A percentile compares a stretch with the other conserved stretches of the same genome.
Evolutionary conservation across 225 moss, liverwort and hornwort genomes (phyloP).

Genomic region (Takakia lepidozioides): DNA sequence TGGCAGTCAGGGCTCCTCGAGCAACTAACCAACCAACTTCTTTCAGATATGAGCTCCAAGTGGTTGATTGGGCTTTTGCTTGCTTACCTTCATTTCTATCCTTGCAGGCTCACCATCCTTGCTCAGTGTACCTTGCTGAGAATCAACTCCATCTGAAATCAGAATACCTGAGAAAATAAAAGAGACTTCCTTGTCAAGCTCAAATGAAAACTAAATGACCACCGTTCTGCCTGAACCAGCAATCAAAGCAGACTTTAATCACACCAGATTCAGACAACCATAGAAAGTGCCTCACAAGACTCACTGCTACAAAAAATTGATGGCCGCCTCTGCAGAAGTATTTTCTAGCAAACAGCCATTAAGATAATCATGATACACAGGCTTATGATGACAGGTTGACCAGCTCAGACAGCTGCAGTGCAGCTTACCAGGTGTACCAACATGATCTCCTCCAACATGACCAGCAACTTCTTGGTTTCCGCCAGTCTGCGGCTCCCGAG

Average conservation of each 20-base stretch:
- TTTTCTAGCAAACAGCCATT: conserved; percentile 1
- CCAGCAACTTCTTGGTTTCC: conserved; percentile 1
- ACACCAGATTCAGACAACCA: too few species aligned
- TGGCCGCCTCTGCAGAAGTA: too few species aligned
- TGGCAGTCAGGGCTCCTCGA: conserved; percentile 4
- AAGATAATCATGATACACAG: too few species aligned
- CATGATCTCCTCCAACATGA: conserved; percentile 4
- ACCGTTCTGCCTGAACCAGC: not conserved
- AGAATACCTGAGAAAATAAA: conserved; percentile 5
- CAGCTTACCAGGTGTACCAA: conserved; percentile 4
- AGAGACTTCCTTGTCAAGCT: too few species aligned
- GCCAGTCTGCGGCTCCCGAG: conserved; percentile 7
- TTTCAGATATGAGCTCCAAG: too few species aligned
- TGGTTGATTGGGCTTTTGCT: too few species aligned
- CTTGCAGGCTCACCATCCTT: conserved; percentile 12
- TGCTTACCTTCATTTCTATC: conserved; percentile 25
- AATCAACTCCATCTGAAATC: conserved; percentile 18
- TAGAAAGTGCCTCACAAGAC: too few species aligned
- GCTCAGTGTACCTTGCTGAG: conserved; percentile 12
- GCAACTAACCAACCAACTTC: too few species aligned
- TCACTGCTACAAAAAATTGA: too few species aligned
- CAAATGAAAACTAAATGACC: not conserved
- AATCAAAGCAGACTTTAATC: too few species aligned
- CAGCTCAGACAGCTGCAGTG: conserved; percentile 5
- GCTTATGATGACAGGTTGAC: not conserved